Evolutionary conservation across 495 filamentous ascomycete genomes (phyloP).

Genomic region (Talaromyces stipitatus): DNA sequence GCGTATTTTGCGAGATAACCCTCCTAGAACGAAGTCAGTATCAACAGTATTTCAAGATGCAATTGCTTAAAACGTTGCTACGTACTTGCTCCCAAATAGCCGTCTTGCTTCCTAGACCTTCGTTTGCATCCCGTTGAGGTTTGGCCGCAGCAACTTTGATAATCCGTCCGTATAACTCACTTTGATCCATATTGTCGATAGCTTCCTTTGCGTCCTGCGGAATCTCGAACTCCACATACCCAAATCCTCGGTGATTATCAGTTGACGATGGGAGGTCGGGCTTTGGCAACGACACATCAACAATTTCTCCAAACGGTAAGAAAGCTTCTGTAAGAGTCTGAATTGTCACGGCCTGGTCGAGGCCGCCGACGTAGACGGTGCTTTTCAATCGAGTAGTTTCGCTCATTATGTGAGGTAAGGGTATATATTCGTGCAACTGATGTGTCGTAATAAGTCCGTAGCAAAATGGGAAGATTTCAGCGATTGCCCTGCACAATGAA

Average conservation of each 20-base stretch:
- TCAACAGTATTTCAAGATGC: slow-evolving; percentile 11
- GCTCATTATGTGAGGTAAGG: slow-evolving; percentile 44
- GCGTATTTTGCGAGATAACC: slow-evolving; percentile 87
- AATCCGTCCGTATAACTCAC: slow-evolving; percentile 87
- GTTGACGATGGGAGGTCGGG: slow-evolving; percentile 63
- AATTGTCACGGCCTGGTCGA: slow-evolving; percentile 69
- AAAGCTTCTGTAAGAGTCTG: slow-evolving; percentile 81
- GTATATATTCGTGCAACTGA: neutral
- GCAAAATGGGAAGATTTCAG: neutral
- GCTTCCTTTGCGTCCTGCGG: slow-evolving; percentile 84
- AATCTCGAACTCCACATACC: slow-evolving; percentile 91
- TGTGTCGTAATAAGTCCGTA: neutral
- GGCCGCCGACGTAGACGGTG: slow-evolving; percentile 86
- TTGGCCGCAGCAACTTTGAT: slow-evolving; percentile 91
- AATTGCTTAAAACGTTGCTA: slow-evolving; percentile 6
- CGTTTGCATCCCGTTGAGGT: slow-evolving; percentile 79
- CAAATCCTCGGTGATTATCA: slow-evolving; percentile 85
- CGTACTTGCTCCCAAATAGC: slow-evolving; percentile 96
- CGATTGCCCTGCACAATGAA: neutral
- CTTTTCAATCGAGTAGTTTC: slow-evolving; percentile 74
- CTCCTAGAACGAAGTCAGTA: slow-evolving; percentile 53
- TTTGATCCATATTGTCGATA: slow-evolving; percentile 98
- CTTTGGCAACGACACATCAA: slow-evolving; percentile 81
- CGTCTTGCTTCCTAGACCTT: slow-evolving; percentile 86
- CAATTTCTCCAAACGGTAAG: slow-evolving; percentile 91